Percentiles rank a stretch among this genome's conserved stretches.
Evolutionary conservation across 2,329 filamentous ascomycete species (phyloP).

Genomic region (Phialophora chinensis): DNA sequence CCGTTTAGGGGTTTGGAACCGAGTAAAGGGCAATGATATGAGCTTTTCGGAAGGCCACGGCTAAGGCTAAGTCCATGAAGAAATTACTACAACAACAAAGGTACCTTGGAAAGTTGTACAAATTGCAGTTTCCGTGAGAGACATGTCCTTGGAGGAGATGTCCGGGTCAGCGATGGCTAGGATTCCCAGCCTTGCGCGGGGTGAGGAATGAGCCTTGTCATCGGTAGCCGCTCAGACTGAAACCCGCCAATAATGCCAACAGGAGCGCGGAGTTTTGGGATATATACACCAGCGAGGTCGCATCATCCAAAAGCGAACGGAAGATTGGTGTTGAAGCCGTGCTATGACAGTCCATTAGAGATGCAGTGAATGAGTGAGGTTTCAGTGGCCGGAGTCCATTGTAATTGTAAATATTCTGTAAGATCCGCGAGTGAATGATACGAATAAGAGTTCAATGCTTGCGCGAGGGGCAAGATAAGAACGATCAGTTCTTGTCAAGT

Average conservation of each 20-base stretch:
- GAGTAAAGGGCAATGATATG: not conserved
- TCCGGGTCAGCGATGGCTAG: not conserved
- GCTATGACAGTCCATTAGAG: not conserved
- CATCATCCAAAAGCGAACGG: not conserved
- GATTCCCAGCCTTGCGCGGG: constrained; percentile 22
- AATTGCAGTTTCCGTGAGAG: not conserved
- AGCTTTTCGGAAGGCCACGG: not conserved
- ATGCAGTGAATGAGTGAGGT: not conserved
- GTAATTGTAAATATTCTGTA: not conserved
- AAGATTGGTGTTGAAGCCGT: not conserved
- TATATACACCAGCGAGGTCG: not conserved
- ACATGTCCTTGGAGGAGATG: not conserved
- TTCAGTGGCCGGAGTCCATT: not conserved
- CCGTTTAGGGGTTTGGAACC: not conserved
- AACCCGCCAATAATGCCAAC: constrained; percentile 13
- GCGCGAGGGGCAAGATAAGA: not conserved
- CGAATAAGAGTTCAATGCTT: not conserved
- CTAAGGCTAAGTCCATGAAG: not conserved
- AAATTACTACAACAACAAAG: not conserved
- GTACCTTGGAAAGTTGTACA: not conserved
- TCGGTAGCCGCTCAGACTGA: not conserved
- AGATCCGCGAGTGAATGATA: not conserved
- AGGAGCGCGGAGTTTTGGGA: constrained; percentile 8
- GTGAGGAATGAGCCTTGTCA: not conserved
- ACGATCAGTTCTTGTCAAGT: not conserved